Percentiles rank a stretch among this genome's conserved stretches.
phyloP scores from a whole-genome alignment of 106 monocot genomes.

The Allium fistulosum region DNA sequence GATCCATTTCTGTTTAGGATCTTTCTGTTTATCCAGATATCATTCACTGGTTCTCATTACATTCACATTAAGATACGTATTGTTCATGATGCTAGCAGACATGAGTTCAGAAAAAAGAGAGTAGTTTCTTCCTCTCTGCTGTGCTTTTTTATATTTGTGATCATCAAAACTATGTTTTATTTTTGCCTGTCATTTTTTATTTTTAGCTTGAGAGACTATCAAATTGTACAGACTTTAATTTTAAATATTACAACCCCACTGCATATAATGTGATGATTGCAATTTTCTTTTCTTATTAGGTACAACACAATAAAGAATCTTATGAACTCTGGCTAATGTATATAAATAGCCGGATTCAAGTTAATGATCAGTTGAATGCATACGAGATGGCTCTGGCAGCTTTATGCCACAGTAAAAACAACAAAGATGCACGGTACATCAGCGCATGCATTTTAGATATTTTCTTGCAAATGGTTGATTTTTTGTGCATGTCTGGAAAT shows the following conservation, averaged over 20 bases:
- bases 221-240: neutral
- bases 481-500: constrained; percentile 58
- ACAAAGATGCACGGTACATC: constrained; percentile 19
- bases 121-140: no score
- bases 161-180: neutral
- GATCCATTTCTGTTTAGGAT: no score
- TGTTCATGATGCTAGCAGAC: no score
- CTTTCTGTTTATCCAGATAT: no score
- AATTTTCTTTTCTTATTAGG: constrained; percentile 46
- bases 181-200: neutral
- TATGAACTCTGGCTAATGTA: constrained; percentile 95
- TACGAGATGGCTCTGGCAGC: constrained; percentile 51
- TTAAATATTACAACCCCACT: no score
- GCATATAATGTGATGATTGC: neutral
- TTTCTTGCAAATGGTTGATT: constrained; percentile 86
- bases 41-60: no score
- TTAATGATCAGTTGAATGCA: constrained; percentile 50
- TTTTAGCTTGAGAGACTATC: neutral
- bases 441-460: constrained; percentile 79
- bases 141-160: neutral
- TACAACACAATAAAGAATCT: constrained; percentile 58
- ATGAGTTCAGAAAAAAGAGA: no score
- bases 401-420: constrained; percentile 23
- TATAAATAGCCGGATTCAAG: constrained; percentile 67
- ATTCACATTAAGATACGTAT: no score